These are phyloP conservation scores for Parasarocladium wereldwijsianum DNA, from an alignment of 2,329 filamentous ascomycete genomes.

Conservation along the genomic window DNA sequence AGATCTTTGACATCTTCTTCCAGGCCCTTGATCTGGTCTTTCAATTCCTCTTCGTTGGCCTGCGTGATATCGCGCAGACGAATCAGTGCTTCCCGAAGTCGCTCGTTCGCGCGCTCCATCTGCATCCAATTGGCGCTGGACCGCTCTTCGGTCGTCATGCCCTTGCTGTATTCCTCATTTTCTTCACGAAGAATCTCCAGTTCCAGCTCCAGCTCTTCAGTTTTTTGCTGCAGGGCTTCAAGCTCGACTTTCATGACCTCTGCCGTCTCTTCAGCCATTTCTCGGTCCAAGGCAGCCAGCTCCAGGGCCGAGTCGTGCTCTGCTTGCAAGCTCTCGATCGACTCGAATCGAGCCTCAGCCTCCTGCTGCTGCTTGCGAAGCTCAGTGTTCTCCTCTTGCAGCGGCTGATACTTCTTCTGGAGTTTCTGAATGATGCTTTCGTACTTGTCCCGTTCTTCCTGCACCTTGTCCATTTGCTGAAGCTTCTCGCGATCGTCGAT, in stretches of 20 bases:
- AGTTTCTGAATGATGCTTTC: constrained; percentile 81
- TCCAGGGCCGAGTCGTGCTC: constrained; percentile 80
- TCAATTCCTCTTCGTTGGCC: constrained; percentile 68
- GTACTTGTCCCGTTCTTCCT: constrained; percentile 63
- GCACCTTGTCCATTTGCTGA: constrained; percentile 61
- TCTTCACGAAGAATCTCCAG: constrained; percentile 78
- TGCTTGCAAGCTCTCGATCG: constrained; percentile 57
- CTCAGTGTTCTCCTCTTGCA: constrained; percentile 65
- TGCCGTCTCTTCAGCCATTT: constrained; percentile 90
- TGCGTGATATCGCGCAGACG: constrained; percentile 76
- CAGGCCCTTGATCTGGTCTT: constrained; percentile 57
- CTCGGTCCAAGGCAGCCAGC: constrained; percentile 74
- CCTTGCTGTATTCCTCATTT: constrained; percentile 67
- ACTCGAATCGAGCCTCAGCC: constrained; percentile 50
- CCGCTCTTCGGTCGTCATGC: constrained; percentile 78
- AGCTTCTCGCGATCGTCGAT: constrained; percentile 74
- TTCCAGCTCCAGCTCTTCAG: constrained; percentile 78
- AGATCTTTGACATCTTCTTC: constrained; percentile 60
- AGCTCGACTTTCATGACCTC: constrained; percentile 72
- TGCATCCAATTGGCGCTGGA: constrained; percentile 80
- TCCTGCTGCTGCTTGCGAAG: constrained; percentile 68
- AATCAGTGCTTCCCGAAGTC: constrained; percentile 72
- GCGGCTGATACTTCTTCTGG: constrained; percentile 74
- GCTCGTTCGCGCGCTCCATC: constrained; percentile 80
- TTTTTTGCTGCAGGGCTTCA: constrained; percentile 57